Base-by-base conservation (phyloP, 2,329 filamentous ascomycete species). In the Xylaria sp. region DNA sequence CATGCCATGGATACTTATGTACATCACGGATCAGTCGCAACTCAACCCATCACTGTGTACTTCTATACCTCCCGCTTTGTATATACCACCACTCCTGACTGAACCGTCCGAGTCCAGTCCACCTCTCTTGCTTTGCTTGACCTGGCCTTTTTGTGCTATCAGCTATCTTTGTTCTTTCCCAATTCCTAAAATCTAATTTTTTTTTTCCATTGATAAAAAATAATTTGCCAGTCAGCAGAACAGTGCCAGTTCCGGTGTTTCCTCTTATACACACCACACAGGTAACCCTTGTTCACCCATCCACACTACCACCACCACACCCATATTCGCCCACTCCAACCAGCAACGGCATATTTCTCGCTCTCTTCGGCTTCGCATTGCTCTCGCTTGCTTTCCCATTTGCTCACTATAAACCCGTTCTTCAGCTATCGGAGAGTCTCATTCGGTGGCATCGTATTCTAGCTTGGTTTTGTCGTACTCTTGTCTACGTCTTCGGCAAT, bases 401-500 rank as follows among this genome's bases (percentile, higher is more conserved):
- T 68, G 67, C 70, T 67, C 68, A 57, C 66, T 66, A 68, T 42
- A 67, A 38, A 44, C 60, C n/a, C 46, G 54, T 49, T 69, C 46
- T 60, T 63, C 44, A 40, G 51, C 65, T 60, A 60, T 57, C 64
- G 28, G n/a, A 36, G 51, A 46, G 17, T 66, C 40, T 67, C 40
- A 63, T 23, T 66, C 46, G 53, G 62, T 65, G 59, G 51, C 49
- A 69, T 67, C 31, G 60, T 67, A n/a, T 62, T 46, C 53, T 63
- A 70, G 65, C 65, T 66, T 59, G 61, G 54, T 75, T 73, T 73
- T 75, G 76, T 76, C 71, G 73, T 63, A 64, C 57, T 71, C 62
- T 69, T 64, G 65, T 74, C 54, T 74, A 75, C 71, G 72, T 75
- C 75, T 78, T 79, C 78, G 80, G 82, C 82, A 83, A 89, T 89